These are phyloP conservation scores for Pyrus pyrifolia DNA, from an alignment of 306 rosid genomes.

Conservation along the genomic window DNA sequence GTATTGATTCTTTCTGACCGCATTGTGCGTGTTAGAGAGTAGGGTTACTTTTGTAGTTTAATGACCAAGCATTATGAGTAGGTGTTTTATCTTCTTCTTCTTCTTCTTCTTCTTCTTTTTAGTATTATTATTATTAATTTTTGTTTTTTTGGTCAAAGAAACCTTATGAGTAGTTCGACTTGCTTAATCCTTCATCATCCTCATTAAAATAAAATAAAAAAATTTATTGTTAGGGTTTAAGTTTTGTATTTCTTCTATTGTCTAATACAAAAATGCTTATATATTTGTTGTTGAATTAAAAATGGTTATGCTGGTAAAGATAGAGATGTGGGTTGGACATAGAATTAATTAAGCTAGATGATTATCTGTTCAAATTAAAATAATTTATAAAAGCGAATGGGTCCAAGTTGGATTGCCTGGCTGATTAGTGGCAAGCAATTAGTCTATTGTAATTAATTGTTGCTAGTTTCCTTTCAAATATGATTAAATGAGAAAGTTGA, in stretches of 20 bases:
- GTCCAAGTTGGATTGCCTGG: slow-evolving; percentile 25
- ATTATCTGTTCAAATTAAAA: slow-evolving; percentile 38
- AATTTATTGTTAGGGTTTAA: slow-evolving; percentile 19
- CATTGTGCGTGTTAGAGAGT: no score
- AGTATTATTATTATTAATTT: no score
- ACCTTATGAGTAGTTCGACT: no score
- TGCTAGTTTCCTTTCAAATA: background rate
- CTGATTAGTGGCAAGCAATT: background rate
- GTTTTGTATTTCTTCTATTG: background rate
- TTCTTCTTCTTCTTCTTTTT: no score
- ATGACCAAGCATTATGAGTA: no score
- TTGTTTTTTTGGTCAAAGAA: no score
- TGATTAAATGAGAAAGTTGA: background rate
- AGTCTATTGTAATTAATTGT: background rate
- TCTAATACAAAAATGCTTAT: background rate
- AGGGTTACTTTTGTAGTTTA: no score
- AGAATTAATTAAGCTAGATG: slow-evolving; percentile 24
- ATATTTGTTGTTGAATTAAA: slow-evolving; percentile 28
- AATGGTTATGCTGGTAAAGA: slow-evolving; percentile 20
- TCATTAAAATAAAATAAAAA: no score
- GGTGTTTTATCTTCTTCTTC: no score
- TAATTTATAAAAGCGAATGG: slow-evolving; percentile 24
- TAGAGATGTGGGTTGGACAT: slow-evolving; percentile 25
- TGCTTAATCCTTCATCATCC: no score
- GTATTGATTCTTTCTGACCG: no score